Base-by-base conservation (phyloP, 257 asterid genomes). In the Misopates orontium region DNA sequence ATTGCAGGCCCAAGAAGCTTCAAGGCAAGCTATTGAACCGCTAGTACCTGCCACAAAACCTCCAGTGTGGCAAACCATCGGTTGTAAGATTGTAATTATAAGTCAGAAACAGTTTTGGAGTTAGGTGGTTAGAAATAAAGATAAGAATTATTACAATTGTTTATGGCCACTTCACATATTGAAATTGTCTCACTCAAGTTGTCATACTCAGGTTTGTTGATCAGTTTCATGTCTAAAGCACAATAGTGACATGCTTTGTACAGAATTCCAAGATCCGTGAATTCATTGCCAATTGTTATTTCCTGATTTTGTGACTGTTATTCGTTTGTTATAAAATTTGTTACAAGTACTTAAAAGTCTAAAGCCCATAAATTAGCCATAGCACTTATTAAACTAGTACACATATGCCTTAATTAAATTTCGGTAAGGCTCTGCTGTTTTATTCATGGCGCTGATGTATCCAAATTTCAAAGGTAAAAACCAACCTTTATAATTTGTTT, bases 181-280 rank as follows among this genome's bases (percentile, higher is more conserved):
- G 76, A 52, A 67, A 70, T 71, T n/a, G 51, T 31, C 44, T 52
- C 4, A 48, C 15, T 68, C 54, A 77, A 23, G 12, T 12, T 0
- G 66, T 70, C 24, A 40, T 79, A 60, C 10, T 60, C 69, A 32
- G 69, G 15, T 31, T 47, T 25, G 17, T 5, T 45, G 69, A 83
- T 77, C 67, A 83, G 69, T 63, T 69, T 36, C 79, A 64, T 77
- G 58, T 45, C 66, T 64, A 77, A 60, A 24, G 88, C 85, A 57
- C 69, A 82, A 78, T 79, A 85, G 4, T 73, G 48, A 53, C 79
- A 79, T 28, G 85, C 78, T 50, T 50, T 47, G 3, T 72, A 75
- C 60, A 79, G 88, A 67, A 82, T 76, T 68, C 47, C 81, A 13
- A 85, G 82, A 51, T 77, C 40, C 16, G 85, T 77, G 20, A 76